Conservation (phyloP, 2,329 filamentous ascomycete species). For the Blastomyces gilchristii region DNA sequence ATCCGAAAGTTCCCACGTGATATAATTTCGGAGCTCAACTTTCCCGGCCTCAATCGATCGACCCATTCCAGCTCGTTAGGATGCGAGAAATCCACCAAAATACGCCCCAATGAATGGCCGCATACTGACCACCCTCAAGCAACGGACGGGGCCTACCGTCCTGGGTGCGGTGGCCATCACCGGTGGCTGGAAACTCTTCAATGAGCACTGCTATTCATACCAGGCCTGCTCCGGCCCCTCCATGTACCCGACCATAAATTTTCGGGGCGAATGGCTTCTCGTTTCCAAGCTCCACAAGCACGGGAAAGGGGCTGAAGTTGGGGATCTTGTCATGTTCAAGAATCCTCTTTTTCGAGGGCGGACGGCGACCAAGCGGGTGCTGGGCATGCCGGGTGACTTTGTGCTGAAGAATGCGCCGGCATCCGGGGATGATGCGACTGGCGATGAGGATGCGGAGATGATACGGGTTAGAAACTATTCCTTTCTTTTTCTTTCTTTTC, state of each 20-base stretch:
- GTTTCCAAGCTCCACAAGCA: constrained; percentile 57
- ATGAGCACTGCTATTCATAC: constrained; percentile 53
- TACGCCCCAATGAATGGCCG: not conserved
- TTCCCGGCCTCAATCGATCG: not conserved
- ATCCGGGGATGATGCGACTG: constrained; percentile 24
- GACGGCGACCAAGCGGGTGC: constrained; percentile 65
- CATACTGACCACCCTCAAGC: not conserved
- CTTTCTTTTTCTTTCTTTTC: not conserved
- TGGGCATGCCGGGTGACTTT: constrained; percentile 57
- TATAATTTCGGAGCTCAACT: not conserved
- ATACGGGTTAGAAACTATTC: constrained; percentile 39
- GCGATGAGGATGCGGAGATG: constrained; percentile 27
- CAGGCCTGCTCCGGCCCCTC: constrained; percentile 59
- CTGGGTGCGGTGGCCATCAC: constrained; percentile 26
- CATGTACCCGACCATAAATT: constrained; percentile 77
- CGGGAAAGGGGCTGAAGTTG: constrained; percentile 60
- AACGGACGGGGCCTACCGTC: constrained; percentile 20
- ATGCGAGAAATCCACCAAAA: constrained; percentile 3
- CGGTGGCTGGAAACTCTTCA: constrained; percentile 29
- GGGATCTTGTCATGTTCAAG: constrained; percentile 70
- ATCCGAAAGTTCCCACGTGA: not conserved
- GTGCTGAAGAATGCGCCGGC: constrained; percentile 37
- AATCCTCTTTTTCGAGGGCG: constrained; percentile 58
- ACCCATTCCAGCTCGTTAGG: constrained; percentile 11
- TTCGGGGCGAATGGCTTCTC: constrained; percentile 57